A percentile compares a stretch with the other conserved stretches of the same genome.
Conservation (phyloP, 768 basidiomycete genomes). For the Erythrobasidium yunnanense region DNA sequence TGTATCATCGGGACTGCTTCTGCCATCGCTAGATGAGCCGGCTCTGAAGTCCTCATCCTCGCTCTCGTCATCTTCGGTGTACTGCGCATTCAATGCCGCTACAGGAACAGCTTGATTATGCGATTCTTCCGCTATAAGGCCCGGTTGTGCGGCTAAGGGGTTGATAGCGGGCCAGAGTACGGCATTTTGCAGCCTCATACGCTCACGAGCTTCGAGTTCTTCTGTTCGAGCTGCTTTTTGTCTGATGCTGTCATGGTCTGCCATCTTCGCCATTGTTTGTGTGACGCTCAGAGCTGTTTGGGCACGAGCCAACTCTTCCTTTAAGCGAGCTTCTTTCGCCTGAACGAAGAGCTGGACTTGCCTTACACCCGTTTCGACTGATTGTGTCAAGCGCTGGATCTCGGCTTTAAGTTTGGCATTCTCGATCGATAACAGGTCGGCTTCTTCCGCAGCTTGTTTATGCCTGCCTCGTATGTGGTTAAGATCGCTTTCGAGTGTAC, state of each 20-base stretch:
- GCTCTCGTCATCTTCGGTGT: background rate
- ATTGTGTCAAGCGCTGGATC: background rate
- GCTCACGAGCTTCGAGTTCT: conserved; percentile 3
- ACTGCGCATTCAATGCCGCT: background rate
- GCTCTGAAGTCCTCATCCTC: conserved; percentile 14
- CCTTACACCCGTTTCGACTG: background rate
- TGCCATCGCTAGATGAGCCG: background rate
- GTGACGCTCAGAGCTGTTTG: background rate
- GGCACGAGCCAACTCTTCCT: background rate
- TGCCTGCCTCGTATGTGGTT: background rate
- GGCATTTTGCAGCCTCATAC: background rate
- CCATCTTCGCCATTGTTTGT: background rate
- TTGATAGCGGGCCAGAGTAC: background rate
- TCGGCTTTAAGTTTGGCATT: conserved; percentile 1
- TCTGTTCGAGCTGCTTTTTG: background rate
- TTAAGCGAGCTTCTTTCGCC: background rate
- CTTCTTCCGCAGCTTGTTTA: background rate
- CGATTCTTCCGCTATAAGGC: background rate
- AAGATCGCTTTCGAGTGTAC: conserved; percentile 3
- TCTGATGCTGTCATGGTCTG: background rate
- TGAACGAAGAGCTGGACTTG: background rate
- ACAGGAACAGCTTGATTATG: background rate
- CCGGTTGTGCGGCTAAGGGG: background rate
- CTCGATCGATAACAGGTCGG: background rate
- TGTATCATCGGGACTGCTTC: background rate